Percentiles rank a stretch among this genome's conserved stretches.
These are phyloP conservation scores for Polytrichum formosum DNA, from an alignment of 225 moss, liverwort and hornwort species.

Conservation along the genomic window DNA sequence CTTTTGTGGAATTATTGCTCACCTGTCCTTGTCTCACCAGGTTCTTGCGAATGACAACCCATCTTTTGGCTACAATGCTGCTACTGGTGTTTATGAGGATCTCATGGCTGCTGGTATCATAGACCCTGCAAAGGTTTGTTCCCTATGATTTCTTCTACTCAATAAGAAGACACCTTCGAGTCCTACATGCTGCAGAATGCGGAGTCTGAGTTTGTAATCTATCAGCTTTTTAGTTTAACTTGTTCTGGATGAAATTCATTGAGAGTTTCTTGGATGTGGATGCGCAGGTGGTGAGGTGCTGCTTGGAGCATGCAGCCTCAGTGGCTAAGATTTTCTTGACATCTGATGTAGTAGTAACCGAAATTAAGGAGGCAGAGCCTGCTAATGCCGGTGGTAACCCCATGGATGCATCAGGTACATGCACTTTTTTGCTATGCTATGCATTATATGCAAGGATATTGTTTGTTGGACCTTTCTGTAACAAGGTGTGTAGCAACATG, in stretches of 20 bases:
- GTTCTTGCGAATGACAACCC: slow-evolving; percentile 80
- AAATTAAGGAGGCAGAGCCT: slow-evolving; percentile 77
- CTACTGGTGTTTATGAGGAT: slow-evolving; percentile 92
- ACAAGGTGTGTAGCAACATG: too few species aligned
- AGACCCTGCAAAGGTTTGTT: slow-evolving; percentile 81
- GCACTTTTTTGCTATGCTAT: too few species aligned
- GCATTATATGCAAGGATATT: too few species aligned
- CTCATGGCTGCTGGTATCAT: slow-evolving; percentile 95
- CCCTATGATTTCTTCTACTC: neutral
- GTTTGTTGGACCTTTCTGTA: too few species aligned
- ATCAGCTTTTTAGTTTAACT: too few species aligned
- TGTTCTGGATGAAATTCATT: neutral
- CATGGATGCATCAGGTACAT: slow-evolving; percentile 82
- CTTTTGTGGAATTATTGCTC: neutral
- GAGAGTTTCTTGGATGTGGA: neutral
- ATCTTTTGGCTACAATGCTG: slow-evolving; percentile 91
- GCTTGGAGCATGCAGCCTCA: slow-evolving; percentile 95
- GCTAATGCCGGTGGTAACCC: slow-evolving; percentile 47
- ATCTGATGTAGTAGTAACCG: slow-evolving; percentile 94
- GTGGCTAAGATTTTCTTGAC: slow-evolving; percentile 95
- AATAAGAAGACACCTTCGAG: neutral
- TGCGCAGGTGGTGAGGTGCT: slow-evolving; percentile 86
- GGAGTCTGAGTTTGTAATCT: neutral
- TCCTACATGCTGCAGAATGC: neutral
- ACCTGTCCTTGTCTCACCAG: slow-evolving; percentile 21